Base-by-base conservation (phyloP, 179 eudicot species). In the Silene coronaria region DNA sequence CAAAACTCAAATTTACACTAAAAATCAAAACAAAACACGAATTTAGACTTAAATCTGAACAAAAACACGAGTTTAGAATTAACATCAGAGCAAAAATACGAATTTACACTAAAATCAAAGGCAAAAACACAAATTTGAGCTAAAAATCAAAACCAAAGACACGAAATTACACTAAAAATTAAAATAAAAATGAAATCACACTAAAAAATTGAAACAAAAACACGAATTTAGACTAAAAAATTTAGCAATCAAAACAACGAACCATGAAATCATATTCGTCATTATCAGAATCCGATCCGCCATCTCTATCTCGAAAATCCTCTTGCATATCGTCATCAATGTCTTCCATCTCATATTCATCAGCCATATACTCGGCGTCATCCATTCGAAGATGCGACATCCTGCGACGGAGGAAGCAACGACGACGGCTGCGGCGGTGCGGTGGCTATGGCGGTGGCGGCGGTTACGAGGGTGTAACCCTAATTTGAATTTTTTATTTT, bases 231-330 rank as follows among this genome's bases (percentile, higher is more conserved):
- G 11, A 17, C 58, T 5, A 53, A 53, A 53, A 53, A 53, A 0
- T 53, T 3, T 0, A 53, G 17, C 0, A 53, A 53, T 53, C 6
- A n/a, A 53, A 53, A 53, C 58, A 53, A 53, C 58, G 60, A 16
- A 92, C 93, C 91, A 78, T 59, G 71, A 84, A 77, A 57, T 81
- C 91, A 85, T 86, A 80, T 73, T 89, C 93, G 76, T 92, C 97
- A 75, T 67, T 86, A 57, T 92, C 97, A 70, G 97, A 89, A 32
- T 92, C 97, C 36, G 91, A 90, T 76, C 86, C 91, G 78, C 76
- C 90, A 78, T 68, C 89, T 84, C 85, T 71, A 19, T 78, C 96
- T 51, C 62, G 85, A 57, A 81, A 84, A 71, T 87, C 93, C 65
- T 86, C 89, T 28, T 86, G 89, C 88, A 87, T 79, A 80, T 88